Conservation (phyloP, 192 early-diverging fungal species). For the Chytriomyces hyalinus region DNA sequence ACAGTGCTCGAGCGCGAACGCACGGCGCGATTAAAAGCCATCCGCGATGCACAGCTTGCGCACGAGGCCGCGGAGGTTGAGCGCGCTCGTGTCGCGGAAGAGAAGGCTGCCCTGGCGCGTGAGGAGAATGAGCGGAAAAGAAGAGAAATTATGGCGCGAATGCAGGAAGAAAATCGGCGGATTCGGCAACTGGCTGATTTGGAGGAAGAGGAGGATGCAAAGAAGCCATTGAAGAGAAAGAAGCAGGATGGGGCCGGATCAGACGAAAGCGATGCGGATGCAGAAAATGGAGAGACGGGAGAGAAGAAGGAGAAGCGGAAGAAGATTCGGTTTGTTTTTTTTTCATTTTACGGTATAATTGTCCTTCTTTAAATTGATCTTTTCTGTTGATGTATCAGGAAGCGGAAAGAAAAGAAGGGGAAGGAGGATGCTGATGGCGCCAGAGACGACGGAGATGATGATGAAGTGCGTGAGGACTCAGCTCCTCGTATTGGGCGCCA, state of each 20-base stretch:
- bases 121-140: constrained; percentile 35
- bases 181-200: constrained; percentile 13
- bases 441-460: background rate
- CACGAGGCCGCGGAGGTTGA: constrained; percentile 36
- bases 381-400: constrained; percentile 15
- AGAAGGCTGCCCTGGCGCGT: constrained; percentile 35
- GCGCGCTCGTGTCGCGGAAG: constrained; percentile 23
- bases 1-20: constrained; percentile 45
- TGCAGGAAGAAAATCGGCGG: constrained; percentile 34
- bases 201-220: constrained; percentile 34
- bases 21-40: constrained; percentile 42
- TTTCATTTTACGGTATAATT: background rate
- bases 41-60: constrained; percentile 37
- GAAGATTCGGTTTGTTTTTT: constrained; percentile 1
- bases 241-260: constrained; percentile 15
- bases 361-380: background rate
- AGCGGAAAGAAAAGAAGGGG: constrained; percentile 28
- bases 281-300: constrained; percentile 2
- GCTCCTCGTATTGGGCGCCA: constrained; percentile 13
- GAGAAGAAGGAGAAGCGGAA: constrained; percentile 20
- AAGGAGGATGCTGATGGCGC: background rate
- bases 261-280: constrained; percentile 10
- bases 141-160: constrained; percentile 39
- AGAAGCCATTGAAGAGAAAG: constrained; percentile 36
- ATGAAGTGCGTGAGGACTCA: background rate